Conservation (phyloP, 805 yeast genomes). For the Nakazawaea wyomingensis region DNA sequence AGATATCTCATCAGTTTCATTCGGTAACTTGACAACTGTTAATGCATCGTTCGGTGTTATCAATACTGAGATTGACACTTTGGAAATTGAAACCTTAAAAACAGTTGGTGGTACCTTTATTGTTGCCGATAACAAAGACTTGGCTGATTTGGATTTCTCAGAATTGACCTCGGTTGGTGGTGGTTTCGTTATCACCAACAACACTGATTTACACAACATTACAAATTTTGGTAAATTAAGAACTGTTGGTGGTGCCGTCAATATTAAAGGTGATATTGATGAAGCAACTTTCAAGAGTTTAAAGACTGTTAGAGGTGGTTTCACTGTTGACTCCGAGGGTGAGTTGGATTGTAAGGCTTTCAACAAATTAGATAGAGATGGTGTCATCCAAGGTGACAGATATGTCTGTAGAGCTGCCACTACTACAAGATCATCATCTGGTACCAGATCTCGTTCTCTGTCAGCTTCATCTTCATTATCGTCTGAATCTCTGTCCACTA, state of each 20-base stretch:
- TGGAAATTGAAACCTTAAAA: constrained; percentile 51
- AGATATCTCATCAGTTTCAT: constrained; percentile 68
- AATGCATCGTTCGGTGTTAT: constrained; percentile 81
- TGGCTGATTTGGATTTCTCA: constrained; percentile 64
- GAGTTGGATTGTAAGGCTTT: constrained; percentile 79
- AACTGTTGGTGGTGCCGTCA: constrained; percentile 85
- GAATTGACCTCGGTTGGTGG: constrained; percentile 77
- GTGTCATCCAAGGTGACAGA: constrained; percentile 88
- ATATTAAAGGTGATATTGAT: constrained; percentile 73
- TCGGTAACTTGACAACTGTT: constrained; percentile 62
- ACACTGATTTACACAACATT: constrained; percentile 61
- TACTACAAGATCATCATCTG: constrained; percentile 35
- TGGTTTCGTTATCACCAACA: constrained; percentile 88
- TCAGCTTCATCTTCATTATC: constrained; percentile 16
- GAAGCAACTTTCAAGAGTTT: constrained; percentile 72
- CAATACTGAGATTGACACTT: constrained; percentile 57
- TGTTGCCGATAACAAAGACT: constrained; percentile 66
- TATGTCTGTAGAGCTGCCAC: constrained; percentile 69
- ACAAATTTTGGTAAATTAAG: constrained; percentile 69
- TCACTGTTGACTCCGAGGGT: constrained; percentile 67
- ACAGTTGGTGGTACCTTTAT: constrained; percentile 78
- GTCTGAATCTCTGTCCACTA: constrained; percentile 1
- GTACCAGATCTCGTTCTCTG: constrained; percentile 27
- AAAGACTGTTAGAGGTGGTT: constrained; percentile 87
- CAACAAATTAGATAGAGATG: constrained; percentile 64